These are phyloP conservation scores for Mycena sp. DNA, from an alignment of 1,284 basidiomycete genomes.

Conservation along the genomic window DNA sequence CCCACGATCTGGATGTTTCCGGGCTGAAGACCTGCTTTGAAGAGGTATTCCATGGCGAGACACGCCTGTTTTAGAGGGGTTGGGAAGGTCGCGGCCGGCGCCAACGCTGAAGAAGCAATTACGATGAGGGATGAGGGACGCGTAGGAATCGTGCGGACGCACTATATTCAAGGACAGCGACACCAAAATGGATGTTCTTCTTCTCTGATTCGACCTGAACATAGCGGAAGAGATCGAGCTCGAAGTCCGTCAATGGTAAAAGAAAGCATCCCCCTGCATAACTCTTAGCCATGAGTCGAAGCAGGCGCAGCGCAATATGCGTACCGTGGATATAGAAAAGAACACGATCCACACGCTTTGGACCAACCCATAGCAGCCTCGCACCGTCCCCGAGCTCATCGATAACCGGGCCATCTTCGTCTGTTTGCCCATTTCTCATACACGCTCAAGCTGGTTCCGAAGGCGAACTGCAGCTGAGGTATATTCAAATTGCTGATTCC, in stretches of 20 bases:
- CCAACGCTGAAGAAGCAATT: too few relatives aligned
- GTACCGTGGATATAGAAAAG: constrained; percentile 50
- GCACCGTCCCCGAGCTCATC: constrained; percentile 43
- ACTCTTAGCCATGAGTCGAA: too few relatives aligned
- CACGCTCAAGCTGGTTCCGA: constrained; percentile 32
- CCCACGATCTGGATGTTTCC: constrained; percentile 65
- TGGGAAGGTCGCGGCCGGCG: too few relatives aligned
- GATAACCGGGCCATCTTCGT: constrained; percentile 32
- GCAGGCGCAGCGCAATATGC: constrained; percentile 15
- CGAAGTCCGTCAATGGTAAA: not conserved
- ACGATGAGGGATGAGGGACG: too few relatives aligned
- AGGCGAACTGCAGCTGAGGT: constrained; percentile 35
- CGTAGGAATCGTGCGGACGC: too few relatives aligned
- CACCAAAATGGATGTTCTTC: not conserved
- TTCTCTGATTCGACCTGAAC: not conserved
- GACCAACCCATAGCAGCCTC: constrained; percentile 49
- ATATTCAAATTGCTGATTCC: constrained; percentile 1
- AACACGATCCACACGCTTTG: constrained; percentile 46
- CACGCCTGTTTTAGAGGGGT: too few relatives aligned
- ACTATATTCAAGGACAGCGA: not conserved
- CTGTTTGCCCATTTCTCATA: constrained; percentile 41
- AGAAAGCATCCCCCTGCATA: not conserved
- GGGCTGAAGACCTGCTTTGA: too few relatives aligned
- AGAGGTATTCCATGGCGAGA: too few relatives aligned
- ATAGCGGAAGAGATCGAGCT: not conserved